Conservation (phyloP, 2,329 filamentous ascomycete genomes). For the Fonsecaea erecta region DNA sequence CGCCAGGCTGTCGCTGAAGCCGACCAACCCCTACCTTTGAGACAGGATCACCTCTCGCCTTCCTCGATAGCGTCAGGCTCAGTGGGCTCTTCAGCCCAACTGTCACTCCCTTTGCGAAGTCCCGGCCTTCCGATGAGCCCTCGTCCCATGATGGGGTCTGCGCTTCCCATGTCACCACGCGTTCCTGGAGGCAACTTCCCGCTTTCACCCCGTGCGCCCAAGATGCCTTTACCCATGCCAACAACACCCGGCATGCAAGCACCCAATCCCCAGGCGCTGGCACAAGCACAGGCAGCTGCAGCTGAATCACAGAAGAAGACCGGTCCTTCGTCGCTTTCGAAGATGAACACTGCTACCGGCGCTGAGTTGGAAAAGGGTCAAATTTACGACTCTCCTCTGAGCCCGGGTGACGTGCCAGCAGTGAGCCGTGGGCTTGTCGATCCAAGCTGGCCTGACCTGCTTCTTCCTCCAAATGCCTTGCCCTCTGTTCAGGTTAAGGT, state of each 20-base stretch:
- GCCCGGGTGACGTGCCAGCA: constrained; percentile 31
- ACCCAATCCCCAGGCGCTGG: constrained; percentile 22
- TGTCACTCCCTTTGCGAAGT: constrained; percentile 58
- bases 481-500: constrained; percentile 84
- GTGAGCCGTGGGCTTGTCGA: constrained; percentile 80
- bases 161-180: constrained; percentile 72
- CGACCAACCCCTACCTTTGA: constrained; percentile 15
- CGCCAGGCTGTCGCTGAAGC: constrained; percentile 12
- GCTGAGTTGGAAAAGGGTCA: constrained; percentile 27
- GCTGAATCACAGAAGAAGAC: constrained; percentile 22
- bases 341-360: constrained; percentile 29
- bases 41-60: constrained; percentile 43
- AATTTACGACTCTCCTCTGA: constrained; percentile 29
- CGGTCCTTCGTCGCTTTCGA: constrained; percentile 56
- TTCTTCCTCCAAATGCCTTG: constrained; percentile 86
- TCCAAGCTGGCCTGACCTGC: constrained; percentile 82
- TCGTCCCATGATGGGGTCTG: constrained; percentile 61
- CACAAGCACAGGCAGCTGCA: constrained; percentile 18
- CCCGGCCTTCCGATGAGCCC: constrained; percentile 69
- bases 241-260: constrained; percentile 61
- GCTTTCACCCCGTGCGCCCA: constrained; percentile 73
- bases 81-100: constrained; percentile 23
- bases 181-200: constrained; percentile 56
- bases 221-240: constrained; percentile 73
- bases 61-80: constrained; percentile 35